phyloP scores from a whole-genome alignment of 306 rosid species.

The Cicer yamashitae region DNA sequence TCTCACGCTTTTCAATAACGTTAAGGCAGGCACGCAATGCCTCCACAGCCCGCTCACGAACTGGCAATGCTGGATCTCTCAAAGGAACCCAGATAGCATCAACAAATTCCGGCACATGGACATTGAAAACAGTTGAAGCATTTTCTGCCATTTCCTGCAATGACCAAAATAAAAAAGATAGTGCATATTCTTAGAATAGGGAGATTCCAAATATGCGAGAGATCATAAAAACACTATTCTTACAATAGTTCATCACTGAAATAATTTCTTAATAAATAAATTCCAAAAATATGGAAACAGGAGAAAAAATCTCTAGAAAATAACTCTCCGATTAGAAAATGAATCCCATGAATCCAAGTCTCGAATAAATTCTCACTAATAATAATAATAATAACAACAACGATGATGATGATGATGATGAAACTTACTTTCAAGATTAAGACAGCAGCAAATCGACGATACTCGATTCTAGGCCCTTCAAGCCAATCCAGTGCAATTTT shows the following conservation, averaged over 20 bases:
- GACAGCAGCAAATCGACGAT: conserved; percentile 94
- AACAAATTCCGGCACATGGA: conserved; percentile 96
- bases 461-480: conserved; percentile 84
- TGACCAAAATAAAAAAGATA: conserved; percentile 41
- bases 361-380: conserved; percentile 7
- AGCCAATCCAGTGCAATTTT: conserved; percentile 92
- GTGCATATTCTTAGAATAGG: conserved; percentile 6
- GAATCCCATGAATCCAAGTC: background rate
- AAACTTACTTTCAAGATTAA: conserved; percentile 87
- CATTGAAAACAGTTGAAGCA: conserved; percentile 97
- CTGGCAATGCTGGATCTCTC: conserved; percentile 88
- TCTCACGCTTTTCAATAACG: conserved; percentile 94
- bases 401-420: background rate
- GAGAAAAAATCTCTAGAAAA: background rate
- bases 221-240: conserved; percentile 34
- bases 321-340: background rate
- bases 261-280: conserved; percentile 9
- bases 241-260: background rate
- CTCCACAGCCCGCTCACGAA: conserved; percentile 97
- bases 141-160: conserved; percentile 98
- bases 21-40: conserved; percentile 98
- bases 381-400: background rate
- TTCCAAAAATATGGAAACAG: background rate
- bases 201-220: conserved; percentile 17
- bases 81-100: conserved; percentile 98